Conservation (phyloP, 1,284 basidiomycete species). For the Microbotryomycetes sp. region DNA sequence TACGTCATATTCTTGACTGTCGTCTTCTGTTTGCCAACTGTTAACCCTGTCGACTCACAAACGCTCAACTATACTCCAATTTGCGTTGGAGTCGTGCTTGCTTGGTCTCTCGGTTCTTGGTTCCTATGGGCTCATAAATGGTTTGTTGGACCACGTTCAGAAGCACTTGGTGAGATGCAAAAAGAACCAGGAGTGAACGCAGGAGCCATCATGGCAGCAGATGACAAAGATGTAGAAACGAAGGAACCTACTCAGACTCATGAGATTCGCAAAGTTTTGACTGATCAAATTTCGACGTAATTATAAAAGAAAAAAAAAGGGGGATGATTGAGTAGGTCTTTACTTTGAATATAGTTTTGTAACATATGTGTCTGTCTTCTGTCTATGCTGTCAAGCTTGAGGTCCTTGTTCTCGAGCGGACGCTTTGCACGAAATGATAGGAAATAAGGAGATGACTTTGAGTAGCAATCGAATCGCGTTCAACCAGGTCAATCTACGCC, state of each 20-base stretch:
- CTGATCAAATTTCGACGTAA: background rate
- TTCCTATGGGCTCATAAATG: constrained; percentile 59
- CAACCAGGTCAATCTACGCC: too few species aligned
- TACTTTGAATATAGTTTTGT: too few species aligned
- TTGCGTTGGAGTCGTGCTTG: constrained; percentile 61
- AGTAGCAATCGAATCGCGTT: too few species aligned
- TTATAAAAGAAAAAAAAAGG: too few species aligned
- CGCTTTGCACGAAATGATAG: too few species aligned
- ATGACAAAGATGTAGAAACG: background rate
- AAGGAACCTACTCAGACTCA: background rate
- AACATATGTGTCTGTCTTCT: too few species aligned
- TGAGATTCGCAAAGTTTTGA: background rate
- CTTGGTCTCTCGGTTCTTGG: constrained; percentile 60
- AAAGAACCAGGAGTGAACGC: background rate
- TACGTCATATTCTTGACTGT: constrained; percentile 38
- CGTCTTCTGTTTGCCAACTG: constrained; percentile 35
- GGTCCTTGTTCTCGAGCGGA: too few species aligned
- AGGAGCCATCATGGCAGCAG: background rate
- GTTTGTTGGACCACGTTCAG: constrained; percentile 3
- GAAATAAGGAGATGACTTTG: too few species aligned
- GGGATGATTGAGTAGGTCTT: too few species aligned
- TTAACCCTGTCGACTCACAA: constrained; percentile 52
- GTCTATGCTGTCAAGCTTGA: too few species aligned
- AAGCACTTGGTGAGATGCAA: background rate
- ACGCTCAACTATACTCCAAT: constrained; percentile 67